phyloP scores from a whole-genome alignment of 495 filamentous ascomycete genomes.

The Echria macrotheca region DNA sequence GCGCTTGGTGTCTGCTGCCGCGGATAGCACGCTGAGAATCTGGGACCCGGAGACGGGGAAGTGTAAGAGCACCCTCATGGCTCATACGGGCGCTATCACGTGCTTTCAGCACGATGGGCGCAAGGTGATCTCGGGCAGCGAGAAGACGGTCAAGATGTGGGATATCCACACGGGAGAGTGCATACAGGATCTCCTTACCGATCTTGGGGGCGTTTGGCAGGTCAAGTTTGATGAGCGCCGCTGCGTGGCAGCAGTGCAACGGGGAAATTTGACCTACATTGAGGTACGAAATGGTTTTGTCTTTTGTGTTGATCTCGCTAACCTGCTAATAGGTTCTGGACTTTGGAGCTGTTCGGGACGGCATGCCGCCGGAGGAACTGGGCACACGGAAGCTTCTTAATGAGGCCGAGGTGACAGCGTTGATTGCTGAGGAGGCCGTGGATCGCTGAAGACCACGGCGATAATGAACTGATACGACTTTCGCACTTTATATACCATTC shows the following conservation, averaged over 20 bases:
- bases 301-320: slow-evolving; percentile 13
- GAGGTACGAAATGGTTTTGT: slow-evolving; percentile 59
- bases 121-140: slow-evolving; percentile 94
- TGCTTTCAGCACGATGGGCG: slow-evolving; percentile 98
- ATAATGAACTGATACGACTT: not conserved
- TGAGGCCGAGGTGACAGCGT: slow-evolving; percentile 44
- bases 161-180: slow-evolving; percentile 88
- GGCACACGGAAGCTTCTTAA: slow-evolving; percentile 80
- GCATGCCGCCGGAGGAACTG: slow-evolving; percentile 65
- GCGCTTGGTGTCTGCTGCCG: slow-evolving; percentile 87
- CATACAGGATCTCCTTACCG: slow-evolving; percentile 90
- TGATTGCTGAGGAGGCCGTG: slow-evolving; percentile 39
- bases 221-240: slow-evolving; percentile 94
- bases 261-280: slow-evolving; percentile 86
- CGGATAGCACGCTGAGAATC: slow-evolving; percentile 90
- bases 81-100: slow-evolving; percentile 95
- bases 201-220: slow-evolving; percentile 95
- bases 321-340: slow-evolving; percentile 62
- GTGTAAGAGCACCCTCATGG: slow-evolving; percentile 82
- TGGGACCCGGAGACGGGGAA: slow-evolving; percentile 95
- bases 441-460: not conserved
- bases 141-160: slow-evolving; percentile 98
- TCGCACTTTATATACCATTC: not conserved
- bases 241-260: slow-evolving; percentile 95
- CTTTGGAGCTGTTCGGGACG: slow-evolving; percentile 85